Conservation (phyloP, 306 rosid species). For the Amphicarpaea edgeworthii region DNA sequence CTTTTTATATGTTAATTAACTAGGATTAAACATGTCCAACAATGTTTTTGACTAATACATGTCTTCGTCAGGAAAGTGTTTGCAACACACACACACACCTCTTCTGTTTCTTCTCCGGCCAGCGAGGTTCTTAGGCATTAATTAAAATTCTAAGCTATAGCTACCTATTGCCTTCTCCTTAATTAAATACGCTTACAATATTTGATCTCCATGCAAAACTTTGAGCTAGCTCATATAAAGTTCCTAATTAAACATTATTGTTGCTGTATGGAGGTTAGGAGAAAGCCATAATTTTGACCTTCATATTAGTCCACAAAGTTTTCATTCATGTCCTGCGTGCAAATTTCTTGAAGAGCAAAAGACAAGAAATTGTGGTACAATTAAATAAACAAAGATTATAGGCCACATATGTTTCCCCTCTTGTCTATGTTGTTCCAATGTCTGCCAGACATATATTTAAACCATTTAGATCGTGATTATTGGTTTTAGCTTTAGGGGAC, state of each 20-base stretch:
- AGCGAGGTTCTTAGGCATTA: neutral
- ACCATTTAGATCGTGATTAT: slow-evolving; percentile 14
- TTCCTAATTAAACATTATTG: neutral
- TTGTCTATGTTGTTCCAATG: neutral
- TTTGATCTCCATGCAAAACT: neutral
- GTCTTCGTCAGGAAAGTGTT: neutral
- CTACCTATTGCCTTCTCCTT: neutral
- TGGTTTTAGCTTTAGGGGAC: slow-evolving; percentile 24
- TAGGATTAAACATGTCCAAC: slow-evolving; percentile 16
- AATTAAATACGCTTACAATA: neutral
- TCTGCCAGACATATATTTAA: neutral
- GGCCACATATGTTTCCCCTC: slow-evolving; percentile 1
- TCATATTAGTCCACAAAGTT: neutral
- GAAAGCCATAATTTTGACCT: slow-evolving; percentile 25
- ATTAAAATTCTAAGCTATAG: neutral
- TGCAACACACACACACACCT: neutral
- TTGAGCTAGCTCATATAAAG: neutral
- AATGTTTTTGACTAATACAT: slow-evolving; percentile 12
- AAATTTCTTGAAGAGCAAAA: neutral
- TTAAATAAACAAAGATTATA: slow-evolving; percentile 10
- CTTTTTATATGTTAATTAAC: slow-evolving; percentile 5
- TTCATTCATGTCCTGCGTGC: neutral
- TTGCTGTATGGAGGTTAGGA: slow-evolving; percentile 17
- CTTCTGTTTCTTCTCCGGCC: slow-evolving; percentile 13
- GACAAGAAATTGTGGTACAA: slow-evolving; percentile 15